Evolutionary conservation across 306 rosid genomes (phyloP), one percentile per base, ranked within the genome.

Genomic region (Pyrus communis): DNA sequence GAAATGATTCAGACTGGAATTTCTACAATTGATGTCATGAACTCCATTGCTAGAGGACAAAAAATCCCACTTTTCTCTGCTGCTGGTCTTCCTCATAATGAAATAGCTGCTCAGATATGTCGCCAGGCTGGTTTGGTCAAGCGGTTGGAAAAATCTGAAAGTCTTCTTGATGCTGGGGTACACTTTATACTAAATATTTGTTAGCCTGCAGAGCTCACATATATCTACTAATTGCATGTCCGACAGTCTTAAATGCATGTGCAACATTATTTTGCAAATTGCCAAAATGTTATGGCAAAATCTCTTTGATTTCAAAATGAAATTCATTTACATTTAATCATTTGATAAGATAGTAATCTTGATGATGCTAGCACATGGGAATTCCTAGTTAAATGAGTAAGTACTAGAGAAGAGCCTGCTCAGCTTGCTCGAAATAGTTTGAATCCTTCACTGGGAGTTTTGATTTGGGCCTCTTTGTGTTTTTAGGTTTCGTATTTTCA

Each of bases 1-100:
- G 99, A 96, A 87, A 96, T 96, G 99, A 96, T 96, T 69, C 99
- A 96, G 84, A 96, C 99, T 3, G 99, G 99, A 77, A 96, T 96
- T 81, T 96, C 99, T 60, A 96, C 99, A 11, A 96, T 96, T 79
- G 99, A 96, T 79, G 99, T 96, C 77, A 96, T 96, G 99, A 96
- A 96, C 82, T 96, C 99, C 81, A 96, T 96, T 87, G 98, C 98
- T 51, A 92, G 99, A 88, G 99, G 99, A 81, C 99, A 96, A 82
- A 96, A 96, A 88, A 96, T 92, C 77, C 99, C 99, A 38, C 89
- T 96, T 62, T 96, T 96, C 85, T 96, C 99, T 49, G 99, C 99
- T 83, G 99, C 99, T 57, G 99, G 99, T 89, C 99, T 96, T 71
- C 98, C 99, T 71, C 99, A 96, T 78, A 96, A 92, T 76, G 99